Conservation (phyloP, 441 rosid species). For the Adansonia madagascariensis region DNA sequence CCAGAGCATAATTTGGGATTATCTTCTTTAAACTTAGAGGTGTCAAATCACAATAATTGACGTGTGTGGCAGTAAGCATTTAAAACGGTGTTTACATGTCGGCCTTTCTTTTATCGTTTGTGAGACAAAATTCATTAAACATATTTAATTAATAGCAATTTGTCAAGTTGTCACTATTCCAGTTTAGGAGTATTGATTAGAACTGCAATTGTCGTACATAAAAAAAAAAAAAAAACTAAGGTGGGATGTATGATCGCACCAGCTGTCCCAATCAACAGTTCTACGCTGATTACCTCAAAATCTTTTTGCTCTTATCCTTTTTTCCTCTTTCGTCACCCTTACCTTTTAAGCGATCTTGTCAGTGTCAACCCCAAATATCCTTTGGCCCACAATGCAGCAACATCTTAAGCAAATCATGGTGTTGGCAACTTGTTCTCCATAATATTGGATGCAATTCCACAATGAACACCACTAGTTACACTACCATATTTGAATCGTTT, state of each 20-base stretch:
- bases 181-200: background rate
- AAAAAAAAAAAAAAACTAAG: background rate
- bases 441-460: background rate
- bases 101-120: too few relatives aligned
- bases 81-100: background rate
- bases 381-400: background rate
- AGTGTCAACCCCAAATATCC: background rate
- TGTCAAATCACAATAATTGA: background rate
- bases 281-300: conserved; percentile 14
- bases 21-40: background rate
- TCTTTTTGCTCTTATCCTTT: background rate
- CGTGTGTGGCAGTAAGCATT: background rate
- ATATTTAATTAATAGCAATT: background rate
- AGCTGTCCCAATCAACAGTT: background rate
- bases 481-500: too few relatives aligned
- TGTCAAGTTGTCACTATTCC: conserved; percentile 1
- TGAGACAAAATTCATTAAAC: too few relatives aligned
- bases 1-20: background rate
- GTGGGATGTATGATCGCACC: background rate
- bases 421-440: background rate
- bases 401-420: background rate
- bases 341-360: background rate
- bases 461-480: too few relatives aligned
- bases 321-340: background rate
- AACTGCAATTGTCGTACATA: background rate